These are phyloP conservation scores for Ceratocystis smalleyi DNA, from an alignment of 2,329 filamentous ascomycete species.

Conservation along the genomic window DNA sequence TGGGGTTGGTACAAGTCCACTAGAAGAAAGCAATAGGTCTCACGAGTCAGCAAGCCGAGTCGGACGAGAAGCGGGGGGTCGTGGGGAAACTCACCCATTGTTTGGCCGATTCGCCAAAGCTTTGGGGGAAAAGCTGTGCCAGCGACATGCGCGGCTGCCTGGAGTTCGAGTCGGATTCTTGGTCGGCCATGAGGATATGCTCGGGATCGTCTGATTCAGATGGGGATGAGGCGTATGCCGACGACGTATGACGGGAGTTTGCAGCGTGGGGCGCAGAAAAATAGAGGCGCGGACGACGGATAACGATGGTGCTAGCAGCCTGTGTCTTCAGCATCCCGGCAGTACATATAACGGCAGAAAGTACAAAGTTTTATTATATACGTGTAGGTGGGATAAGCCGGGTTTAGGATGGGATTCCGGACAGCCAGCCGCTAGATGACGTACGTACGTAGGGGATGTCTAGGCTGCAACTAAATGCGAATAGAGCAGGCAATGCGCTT, in stretches of 20 bases:
- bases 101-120: conserved; percentile 78
- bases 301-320: conserved; percentile 24
- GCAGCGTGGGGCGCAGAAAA: conserved; percentile 20
- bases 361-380: not conserved
- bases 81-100: conserved; percentile 57
- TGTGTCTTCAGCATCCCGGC: conserved; percentile 33
- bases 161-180: conserved; percentile 19
- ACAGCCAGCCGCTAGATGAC: not conserved
- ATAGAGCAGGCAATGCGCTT: not conserved
- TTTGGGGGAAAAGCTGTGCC: conserved; percentile 56
- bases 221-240: conserved; percentile 11
- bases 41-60: not conserved
- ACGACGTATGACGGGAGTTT: conserved; percentile 11
- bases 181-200: conserved; percentile 19
- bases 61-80: not conserved
- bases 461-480: conserved; percentile 17
- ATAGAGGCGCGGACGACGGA: conserved; percentile 29
- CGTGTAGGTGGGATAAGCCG: not conserved
- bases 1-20: conserved; percentile 78
- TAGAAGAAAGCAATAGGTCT: conserved; percentile 25
- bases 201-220: conserved; percentile 20
- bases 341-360: not conserved
- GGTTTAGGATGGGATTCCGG: not conserved
- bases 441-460: not conserved
- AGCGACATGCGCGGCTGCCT: conserved; percentile 21